Evolutionary conservation across 495 filamentous ascomycete genomes (phyloP).

Genomic region (Massariosphaeria phaeospora): DNA sequence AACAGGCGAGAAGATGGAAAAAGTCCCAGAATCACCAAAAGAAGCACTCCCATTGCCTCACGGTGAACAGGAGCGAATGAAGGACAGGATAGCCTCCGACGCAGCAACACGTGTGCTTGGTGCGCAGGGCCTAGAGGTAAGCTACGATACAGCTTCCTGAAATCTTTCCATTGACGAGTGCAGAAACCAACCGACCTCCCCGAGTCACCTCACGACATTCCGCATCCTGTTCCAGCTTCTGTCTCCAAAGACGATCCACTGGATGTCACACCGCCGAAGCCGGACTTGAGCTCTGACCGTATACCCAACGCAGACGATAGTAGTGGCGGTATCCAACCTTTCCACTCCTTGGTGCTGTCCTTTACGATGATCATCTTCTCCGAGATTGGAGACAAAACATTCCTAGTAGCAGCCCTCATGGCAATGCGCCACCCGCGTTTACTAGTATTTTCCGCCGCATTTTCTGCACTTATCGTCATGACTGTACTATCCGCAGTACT

Average conservation of each 20-base stretch:
- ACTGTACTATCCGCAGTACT: slow-evolving; percentile 94
- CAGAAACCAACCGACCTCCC: slow-evolving; percentile 83
- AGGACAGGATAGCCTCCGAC: slow-evolving; percentile 42
- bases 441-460: slow-evolving; percentile 90
- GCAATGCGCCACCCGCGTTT: slow-evolving; percentile 96
- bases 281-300: slow-evolving; percentile 36
- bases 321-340: slow-evolving; percentile 64
- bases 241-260: slow-evolving; percentile 52
- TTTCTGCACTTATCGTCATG: slow-evolving; percentile 85
- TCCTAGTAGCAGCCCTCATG: slow-evolving; percentile 95
- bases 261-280: slow-evolving; percentile 49
- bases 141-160: not conserved
- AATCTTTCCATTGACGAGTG: slow-evolving; percentile 20
- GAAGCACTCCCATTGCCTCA: slow-evolving; percentile 77
- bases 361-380: slow-evolving; percentile 97
- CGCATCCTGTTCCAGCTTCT: slow-evolving; percentile 63
- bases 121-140: slow-evolving; percentile 65
- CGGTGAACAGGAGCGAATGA: slow-evolving; percentile 59
- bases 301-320: slow-evolving; percentile 44
- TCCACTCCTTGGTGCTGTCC: slow-evolving; percentile 89
- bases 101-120: slow-evolving; percentile 37
- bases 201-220: slow-evolving; percentile 71
- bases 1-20: slow-evolving; percentile 59
- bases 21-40: slow-evolving; percentile 75
- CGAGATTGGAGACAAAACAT: slow-evolving; percentile 97